Evolutionary conservation across 2,329 filamentous ascomycete genomes (phyloP), one percentile per base, ranked within the genome.

Genomic region (Bisporella sp.): DNA sequence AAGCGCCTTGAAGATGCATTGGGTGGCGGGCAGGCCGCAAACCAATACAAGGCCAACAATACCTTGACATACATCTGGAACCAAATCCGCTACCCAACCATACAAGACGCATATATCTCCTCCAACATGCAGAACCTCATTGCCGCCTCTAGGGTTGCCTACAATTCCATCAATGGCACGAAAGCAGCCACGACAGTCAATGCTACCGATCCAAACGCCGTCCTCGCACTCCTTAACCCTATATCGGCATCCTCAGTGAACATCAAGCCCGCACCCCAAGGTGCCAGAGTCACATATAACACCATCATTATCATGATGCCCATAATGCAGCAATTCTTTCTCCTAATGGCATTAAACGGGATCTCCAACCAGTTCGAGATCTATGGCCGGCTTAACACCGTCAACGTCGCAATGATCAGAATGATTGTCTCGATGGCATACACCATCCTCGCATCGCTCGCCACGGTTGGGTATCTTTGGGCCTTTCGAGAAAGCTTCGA

Each of bases 401-500:
- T 39, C 4, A 49, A 56, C 13, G 58, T 60, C 43, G 51, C 64
- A 28, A 48, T 50, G 47, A 50, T 43, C 47, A 64, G 51, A 56
- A 56, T 65, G 46, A 42, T 53, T 31, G 54, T 63, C 30, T 61
- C 61, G 48, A 54, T 61, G 4, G 7, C 60, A 11, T 69, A 66
- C 52, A 61, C 61, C 2, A 53, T 66, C 40, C 33, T 71, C 9
- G 65, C 62, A n/a, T 63, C 68, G 0, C 55, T 74, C 1, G 62
- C 61, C 28, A 64, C 68, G 29, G 57, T 66, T 0, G 71, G 69
- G 1, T 68, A 66, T 45, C 66, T 72, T 47, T 74, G 71, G 71
- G 72, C 69, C 0, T 73, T 69, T 58, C 61, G 65, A 1, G 69
- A 70, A 49, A 58, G 58, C 40, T 73, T 71, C 71, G 48, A 46